Evolutionary conservation across 2,329 filamentous ascomycete genomes (phyloP).

Genomic region (Emergomyces pasteurianus): DNA sequence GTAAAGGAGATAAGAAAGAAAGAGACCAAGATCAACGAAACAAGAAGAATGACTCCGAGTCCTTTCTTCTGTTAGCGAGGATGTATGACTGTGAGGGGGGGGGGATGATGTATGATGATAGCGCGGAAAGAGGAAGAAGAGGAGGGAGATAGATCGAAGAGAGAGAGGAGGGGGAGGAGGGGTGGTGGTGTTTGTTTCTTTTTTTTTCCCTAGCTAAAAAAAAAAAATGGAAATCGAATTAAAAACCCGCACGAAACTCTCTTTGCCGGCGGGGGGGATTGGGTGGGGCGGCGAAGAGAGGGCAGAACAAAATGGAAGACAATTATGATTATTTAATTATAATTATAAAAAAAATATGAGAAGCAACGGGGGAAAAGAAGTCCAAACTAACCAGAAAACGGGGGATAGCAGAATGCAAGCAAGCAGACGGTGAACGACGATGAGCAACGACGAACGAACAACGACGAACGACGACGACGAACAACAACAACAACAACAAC

Average conservation of each 20-base stretch:
- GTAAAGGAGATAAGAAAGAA: neutral
- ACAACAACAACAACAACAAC: too few relatives aligned
- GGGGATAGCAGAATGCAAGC: neutral
- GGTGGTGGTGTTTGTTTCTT: too few relatives aligned
- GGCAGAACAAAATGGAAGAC: neutral
- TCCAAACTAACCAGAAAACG: neutral
- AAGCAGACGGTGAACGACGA: neutral
- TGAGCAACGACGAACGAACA: neutral
- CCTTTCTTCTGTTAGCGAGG: too few relatives aligned
- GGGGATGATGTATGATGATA: neutral
- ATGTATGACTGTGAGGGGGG: too few relatives aligned
- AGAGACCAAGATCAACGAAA: neutral
- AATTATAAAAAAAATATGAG: neutral
- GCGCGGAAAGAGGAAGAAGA: neutral
- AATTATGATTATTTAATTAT: neutral
- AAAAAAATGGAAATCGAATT: neutral
- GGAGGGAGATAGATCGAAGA: neutral
- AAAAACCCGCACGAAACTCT: neutral
- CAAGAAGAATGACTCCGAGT: neutral
- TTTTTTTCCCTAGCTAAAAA: neutral
- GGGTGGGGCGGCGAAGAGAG: neutral
- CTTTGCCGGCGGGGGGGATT: neutral
- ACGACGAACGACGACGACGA: neutral
- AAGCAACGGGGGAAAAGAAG: neutral
- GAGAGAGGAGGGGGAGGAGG: neutral